Percentiles rank a stretch among this genome's conserved stretches.
These are phyloP conservation scores for Heterobasidion parviporum DNA, from an alignment of 1,284 basidiomycete genomes.

Conservation along the genomic window DNA sequence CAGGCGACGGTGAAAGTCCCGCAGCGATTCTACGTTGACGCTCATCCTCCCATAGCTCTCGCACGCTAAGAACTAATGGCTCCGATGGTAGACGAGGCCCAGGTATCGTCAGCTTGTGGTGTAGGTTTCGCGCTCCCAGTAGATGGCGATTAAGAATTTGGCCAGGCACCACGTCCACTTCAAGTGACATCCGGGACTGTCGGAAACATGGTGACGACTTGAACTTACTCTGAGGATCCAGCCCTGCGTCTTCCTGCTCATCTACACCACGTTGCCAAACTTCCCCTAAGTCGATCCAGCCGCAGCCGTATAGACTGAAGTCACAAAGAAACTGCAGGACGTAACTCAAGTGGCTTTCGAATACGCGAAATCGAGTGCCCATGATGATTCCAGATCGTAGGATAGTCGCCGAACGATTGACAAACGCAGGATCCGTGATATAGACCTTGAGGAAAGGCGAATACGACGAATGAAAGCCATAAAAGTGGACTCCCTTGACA, in stretches of 20 bases:
- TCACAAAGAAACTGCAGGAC: constrained; percentile 93
- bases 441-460: constrained; percentile 87
- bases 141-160: constrained; percentile 81
- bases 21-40: constrained; percentile 56
- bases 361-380: constrained; percentile 69
- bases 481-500: constrained; percentile 94
- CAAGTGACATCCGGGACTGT: constrained; percentile 69
- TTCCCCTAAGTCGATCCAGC: constrained; percentile 69
- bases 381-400: constrained; percentile 78
- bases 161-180: constrained; percentile 77
- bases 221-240: constrained; percentile 18
- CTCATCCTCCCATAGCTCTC: constrained; percentile 95
- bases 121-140: constrained; percentile 62
- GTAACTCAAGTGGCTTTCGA: constrained; percentile 88
- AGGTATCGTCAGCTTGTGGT: constrained; percentile 64
- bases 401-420: constrained; percentile 66
- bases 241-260: constrained; percentile 3
- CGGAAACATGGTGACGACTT: constrained; percentile 47
- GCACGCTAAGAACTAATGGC: constrained; percentile 81
- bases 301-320: constrained; percentile 93
- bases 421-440: constrained; percentile 62
- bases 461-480: constrained; percentile 87
- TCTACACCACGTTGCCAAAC: constrained; percentile 47
- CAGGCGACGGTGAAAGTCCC: constrained; percentile 63
- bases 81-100: constrained; percentile 45